These are phyloP conservation scores for Inonotus hispidus DNA, from an alignment of 1,284 basidiomycete species.

Conservation along the genomic window DNA sequence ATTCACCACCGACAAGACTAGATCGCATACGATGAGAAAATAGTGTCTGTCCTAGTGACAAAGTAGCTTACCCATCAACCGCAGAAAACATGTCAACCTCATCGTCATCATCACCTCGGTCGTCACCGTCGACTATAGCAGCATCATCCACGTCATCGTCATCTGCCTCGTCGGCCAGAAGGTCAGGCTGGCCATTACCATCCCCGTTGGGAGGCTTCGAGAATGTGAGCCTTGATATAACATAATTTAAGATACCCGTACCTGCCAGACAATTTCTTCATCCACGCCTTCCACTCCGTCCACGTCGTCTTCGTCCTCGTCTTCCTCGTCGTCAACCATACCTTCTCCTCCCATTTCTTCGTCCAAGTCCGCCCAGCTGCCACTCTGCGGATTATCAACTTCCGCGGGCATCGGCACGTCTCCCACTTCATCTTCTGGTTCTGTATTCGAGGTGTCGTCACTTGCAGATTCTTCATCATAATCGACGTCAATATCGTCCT, in stretches of 20 bases:
- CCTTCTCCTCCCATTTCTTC: slow-evolving; percentile 55
- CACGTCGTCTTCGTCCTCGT: slow-evolving; percentile 39
- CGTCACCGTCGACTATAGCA: slow-evolving; percentile 35
- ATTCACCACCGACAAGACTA: slow-evolving; percentile 43
- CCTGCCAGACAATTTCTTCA: slow-evolving; percentile 59
- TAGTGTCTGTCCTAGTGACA: slow-evolving; percentile 15
- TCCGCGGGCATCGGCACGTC: slow-evolving; percentile 34
- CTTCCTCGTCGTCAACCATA: slow-evolving; percentile 41
- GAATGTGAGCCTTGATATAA: neutral
- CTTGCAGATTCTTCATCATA: slow-evolving; percentile 77
- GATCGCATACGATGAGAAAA: neutral
- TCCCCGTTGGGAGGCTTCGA: slow-evolving; percentile 27
- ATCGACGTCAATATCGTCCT: slow-evolving; percentile 84
- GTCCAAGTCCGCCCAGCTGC: slow-evolving; percentile 48
- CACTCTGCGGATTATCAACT: slow-evolving; percentile 18
- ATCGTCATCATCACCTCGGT: slow-evolving; percentile 48
- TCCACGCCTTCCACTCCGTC: slow-evolving; percentile 44
- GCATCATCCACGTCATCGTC: slow-evolving; percentile 52
- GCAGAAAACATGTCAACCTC: slow-evolving; percentile 62
- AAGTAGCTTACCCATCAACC: slow-evolving; percentile 59
- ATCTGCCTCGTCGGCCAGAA: slow-evolving; percentile 38
- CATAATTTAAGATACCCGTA: slow-evolving; percentile 29
- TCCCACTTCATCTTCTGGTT: slow-evolving; percentile 58
- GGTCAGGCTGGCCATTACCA: slow-evolving; percentile 47
- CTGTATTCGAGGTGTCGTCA: slow-evolving; percentile 68